Evolutionary conservation across 441 rosid genomes (phyloP), one percentile per base, ranked within the genome.

Genomic region (Pelargonium myrrhifolium): DNA sequence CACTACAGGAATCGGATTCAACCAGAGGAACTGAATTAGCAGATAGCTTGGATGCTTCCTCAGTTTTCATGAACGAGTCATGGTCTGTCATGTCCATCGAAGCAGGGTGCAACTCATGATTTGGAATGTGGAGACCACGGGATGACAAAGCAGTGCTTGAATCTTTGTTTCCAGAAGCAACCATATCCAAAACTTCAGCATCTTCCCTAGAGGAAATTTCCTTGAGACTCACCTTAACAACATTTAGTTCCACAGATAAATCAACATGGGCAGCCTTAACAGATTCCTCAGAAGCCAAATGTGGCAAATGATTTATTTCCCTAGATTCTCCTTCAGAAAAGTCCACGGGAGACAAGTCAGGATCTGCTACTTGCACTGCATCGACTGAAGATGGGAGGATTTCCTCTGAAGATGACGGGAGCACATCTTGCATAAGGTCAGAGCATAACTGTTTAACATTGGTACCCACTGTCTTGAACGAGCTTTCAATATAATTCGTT

Each of bases 391-490:
- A 24, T 2, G 26, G 26, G 26, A 24, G 26, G 26, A 2, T 24
- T 24, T 24, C 42, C 6, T 12, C 51, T 42, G 37, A 47, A 47
- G 64, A 56, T n/a, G 61, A 18, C 47, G 59, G 62, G 42, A 70
- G 26, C 65, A 71, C 68, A 9, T 76, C 82, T 56, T 65, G 47
- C 64, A 72, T 62, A 14, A 80, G 1, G 5, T 78, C 82, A 5
- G 68, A 11, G 67, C 72, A 80, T 40, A 76, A 59, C 35, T 74
- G 63, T 65, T 63, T 59, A 24, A 76, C 69, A 71, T 66, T 71
- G 24, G 70, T 53, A 71, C 83, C 74, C 3, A 73, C 71, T 0
- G 35, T 66, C 64, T 74, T 77, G 66, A 79, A 49, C 42, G 68
- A 72, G 68, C 65, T 65, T 53, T 64, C 75, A 2, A 24, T 24